Conservation (phyloP, 768 basidiomycete genomes). For the Pleurotus eryngii region DNA sequence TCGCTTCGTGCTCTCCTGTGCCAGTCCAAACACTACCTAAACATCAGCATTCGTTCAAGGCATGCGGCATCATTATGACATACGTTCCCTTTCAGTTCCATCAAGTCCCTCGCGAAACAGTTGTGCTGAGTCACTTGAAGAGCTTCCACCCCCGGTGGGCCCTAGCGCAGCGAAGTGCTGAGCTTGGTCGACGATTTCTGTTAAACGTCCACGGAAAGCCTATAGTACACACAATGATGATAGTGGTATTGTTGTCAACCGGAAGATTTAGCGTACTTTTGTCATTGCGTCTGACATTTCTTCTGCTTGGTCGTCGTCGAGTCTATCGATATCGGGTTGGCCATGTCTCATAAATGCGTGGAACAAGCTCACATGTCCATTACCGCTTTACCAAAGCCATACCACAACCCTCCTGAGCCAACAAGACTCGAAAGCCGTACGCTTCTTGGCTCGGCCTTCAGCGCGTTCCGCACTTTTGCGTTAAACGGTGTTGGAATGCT, state of each 20-base stretch:
- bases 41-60: conserved; percentile 6
- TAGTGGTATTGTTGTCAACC: neutral
- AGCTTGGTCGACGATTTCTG: conserved; percentile 83
- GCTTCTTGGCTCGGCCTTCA: conserved; percentile 84
- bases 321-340: conserved; percentile 35
- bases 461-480: conserved; percentile 74
- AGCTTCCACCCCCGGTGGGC: conserved; percentile 49
- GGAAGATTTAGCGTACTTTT: conserved; percentile 38
- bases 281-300: conserved; percentile 71
- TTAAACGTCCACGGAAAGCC: conserved; percentile 75
- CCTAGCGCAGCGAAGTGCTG: conserved; percentile 82
- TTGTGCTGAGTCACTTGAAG: conserved; percentile 58
- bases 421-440: conserved; percentile 82
- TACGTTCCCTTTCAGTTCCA: conserved; percentile 87
- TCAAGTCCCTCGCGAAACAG: conserved; percentile 90
- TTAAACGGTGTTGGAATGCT: conserved; percentile 78
- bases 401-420: conserved; percentile 88
- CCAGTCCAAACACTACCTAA: conserved; percentile 72
- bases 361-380: conserved; percentile 81
- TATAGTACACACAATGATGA: conserved; percentile 20
- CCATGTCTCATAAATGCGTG: too few species aligned
- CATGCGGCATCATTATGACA: conserved; percentile 25
- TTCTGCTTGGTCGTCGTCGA: conserved; percentile 71
- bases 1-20: conserved; percentile 75
- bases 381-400: conserved; percentile 85